These are phyloP conservation scores for Obelidium mucronatum DNA, from an alignment of 192 early-diverging fungal genomes.

Conservation along the genomic window DNA sequence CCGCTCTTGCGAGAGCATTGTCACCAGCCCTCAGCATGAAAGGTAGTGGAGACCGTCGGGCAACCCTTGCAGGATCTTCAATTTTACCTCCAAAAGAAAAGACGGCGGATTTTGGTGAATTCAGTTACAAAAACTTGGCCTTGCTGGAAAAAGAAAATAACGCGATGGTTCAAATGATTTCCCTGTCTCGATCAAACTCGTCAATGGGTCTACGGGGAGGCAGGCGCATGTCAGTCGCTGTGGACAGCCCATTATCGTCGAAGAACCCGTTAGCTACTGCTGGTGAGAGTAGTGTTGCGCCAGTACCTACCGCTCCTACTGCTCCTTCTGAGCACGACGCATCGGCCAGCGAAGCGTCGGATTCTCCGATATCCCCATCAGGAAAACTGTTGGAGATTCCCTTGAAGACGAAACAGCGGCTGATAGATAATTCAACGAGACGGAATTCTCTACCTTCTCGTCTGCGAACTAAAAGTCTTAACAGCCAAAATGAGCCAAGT, in stretches of 20 bases:
- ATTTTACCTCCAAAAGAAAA: neutral
- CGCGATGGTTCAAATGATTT: conserved; percentile 80
- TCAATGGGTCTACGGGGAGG: neutral
- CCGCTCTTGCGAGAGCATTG: conserved; percentile 12
- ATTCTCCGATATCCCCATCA: conserved; percentile 21
- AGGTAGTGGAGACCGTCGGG: conserved; percentile 19
- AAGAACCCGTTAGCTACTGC: neutral
- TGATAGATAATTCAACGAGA: conserved; percentile 26
- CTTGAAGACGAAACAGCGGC: conserved; percentile 27
- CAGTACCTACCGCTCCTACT: neutral
- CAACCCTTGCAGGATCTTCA: neutral
- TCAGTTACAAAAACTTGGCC: conserved; percentile 90
- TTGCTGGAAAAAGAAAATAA: conserved; percentile 90
- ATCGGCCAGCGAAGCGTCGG: neutral
- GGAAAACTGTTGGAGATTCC: conserved; percentile 26
- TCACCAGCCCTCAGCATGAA: conserved; percentile 17
- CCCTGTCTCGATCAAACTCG: conserved; percentile 61
- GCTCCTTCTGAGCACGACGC: neutral
- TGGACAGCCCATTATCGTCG: neutral
- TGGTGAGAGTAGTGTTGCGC: too few species aligned
- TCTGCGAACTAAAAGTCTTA: conserved; percentile 47
- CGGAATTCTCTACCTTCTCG: conserved; percentile 52
- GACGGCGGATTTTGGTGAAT: conserved; percentile 81
- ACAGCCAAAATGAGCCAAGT: conserved; percentile 17
- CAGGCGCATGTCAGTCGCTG: conserved; percentile 1